Evolutionary conservation across 352 stramenopile genomes (phyloP).

Genomic region (Phytophthora uliginosa): DNA sequence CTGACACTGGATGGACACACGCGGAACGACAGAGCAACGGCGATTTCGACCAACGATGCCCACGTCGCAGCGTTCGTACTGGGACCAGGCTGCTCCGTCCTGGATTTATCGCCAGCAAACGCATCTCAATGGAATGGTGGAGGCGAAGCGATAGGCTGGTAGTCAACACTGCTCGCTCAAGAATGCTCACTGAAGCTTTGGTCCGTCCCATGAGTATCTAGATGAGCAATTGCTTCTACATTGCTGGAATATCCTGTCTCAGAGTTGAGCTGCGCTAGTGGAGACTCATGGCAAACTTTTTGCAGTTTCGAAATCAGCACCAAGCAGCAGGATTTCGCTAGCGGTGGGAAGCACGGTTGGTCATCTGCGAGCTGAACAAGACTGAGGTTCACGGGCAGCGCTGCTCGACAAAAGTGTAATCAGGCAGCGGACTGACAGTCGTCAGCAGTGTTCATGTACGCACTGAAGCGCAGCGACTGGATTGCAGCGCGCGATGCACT

Average conservation of each 20-base stretch:
- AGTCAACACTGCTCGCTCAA: background rate
- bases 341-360: background rate
- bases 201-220: background rate
- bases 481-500: conserved; percentile 19
- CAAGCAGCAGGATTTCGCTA: conserved; percentile 2
- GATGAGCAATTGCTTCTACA: background rate
- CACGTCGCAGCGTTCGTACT: conserved; percentile 21
- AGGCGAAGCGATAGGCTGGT: background rate
- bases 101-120: conserved; percentile 22
- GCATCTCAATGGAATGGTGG: conserved; percentile 9
- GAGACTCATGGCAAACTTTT: background rate
- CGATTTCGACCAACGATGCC: conserved; percentile 8
- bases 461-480: conserved; percentile 1
- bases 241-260: background rate
- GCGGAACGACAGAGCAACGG: conserved; percentile 10
- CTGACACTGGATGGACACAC: conserved; percentile 28
- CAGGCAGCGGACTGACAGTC: conserved; percentile 18
- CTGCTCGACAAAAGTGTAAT: conserved; percentile 43
- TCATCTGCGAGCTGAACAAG: conserved; percentile 1
- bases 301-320: background rate
- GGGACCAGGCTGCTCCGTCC: background rate
- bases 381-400: conserved; percentile 7
- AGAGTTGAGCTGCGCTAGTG: background rate
- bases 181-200: background rate
- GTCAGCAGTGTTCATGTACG: conserved; percentile 15